phyloP scores from a whole-genome alignment of 192 early-diverging fungal genomes.

The Rhizophagus sp. region DNA sequence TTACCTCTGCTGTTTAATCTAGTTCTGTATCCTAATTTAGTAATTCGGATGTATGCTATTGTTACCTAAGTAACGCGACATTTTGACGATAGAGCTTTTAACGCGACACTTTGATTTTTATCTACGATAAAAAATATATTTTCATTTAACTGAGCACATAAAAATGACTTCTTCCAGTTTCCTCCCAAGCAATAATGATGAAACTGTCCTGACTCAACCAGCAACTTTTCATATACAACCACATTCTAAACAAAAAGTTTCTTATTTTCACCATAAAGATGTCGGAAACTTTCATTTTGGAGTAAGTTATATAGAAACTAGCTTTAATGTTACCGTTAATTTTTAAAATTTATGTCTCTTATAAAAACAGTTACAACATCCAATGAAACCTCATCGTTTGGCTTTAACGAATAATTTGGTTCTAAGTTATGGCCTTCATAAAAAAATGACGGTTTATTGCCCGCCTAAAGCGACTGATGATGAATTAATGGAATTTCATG shows the following conservation, averaged over 20 bases:
- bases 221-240: slow-evolving; percentile 31
- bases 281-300: slow-evolving; percentile 83
- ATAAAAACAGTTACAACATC: slow-evolving; percentile 60
- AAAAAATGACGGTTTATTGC: slow-evolving; percentile 85
- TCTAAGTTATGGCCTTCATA: slow-evolving; percentile 87
- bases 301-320: slow-evolving; percentile 34
- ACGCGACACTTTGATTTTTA: too few species aligned
- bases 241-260: slow-evolving; percentile 65
- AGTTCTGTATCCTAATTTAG: too few species aligned
- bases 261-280: slow-evolving; percentile 76
- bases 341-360: not conserved
- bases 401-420: slow-evolving; percentile 94
- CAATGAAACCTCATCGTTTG: slow-evolving; percentile 92
- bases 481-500: slow-evolving; percentile 93
- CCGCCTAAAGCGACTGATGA: slow-evolving; percentile 83
- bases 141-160: too few species aligned
- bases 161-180: slow-evolving; percentile 14
- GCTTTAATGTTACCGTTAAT: too few species aligned
- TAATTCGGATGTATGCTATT: too few species aligned
- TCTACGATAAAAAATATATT: too few species aligned
- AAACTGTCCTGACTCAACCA: not conserved
- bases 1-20: too few species aligned
- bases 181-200: not conserved
- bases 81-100: too few species aligned
- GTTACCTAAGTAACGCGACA: too few species aligned